Percentiles rank a stretch among this genome's conserved stretches.
These are phyloP conservation scores for Teratosphaeria gauchensis DNA, from an alignment of 2,329 filamentous ascomycete species.

Conservation along the genomic window DNA sequence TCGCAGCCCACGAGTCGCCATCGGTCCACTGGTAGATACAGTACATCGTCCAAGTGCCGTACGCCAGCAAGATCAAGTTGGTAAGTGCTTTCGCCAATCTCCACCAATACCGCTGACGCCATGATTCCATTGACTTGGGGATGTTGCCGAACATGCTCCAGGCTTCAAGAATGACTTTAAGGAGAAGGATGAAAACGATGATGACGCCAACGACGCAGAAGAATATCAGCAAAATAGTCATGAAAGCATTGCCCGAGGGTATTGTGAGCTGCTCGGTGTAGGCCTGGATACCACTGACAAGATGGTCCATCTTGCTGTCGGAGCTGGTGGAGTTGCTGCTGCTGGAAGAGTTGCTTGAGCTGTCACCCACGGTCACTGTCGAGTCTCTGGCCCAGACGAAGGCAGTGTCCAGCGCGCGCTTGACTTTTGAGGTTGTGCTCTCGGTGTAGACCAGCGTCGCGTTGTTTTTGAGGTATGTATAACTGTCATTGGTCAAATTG, in stretches of 20 bases:
- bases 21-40: slow-evolving; percentile 92
- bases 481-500: slow-evolving; percentile 71
- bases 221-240: slow-evolving; percentile 85
- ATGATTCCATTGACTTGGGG: slow-evolving; percentile 66
- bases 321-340: not conserved
- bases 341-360: slow-evolving; percentile 7
- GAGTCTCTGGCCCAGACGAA: slow-evolving; percentile 23
- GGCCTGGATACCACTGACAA: slow-evolving; percentile 67
- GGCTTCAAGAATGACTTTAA: slow-evolving; percentile 83
- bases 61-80: slow-evolving; percentile 79
- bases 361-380: slow-evolving; percentile 20
- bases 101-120: slow-evolving; percentile 95
- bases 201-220: slow-evolving; percentile 78
- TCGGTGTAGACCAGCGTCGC: slow-evolving; percentile 64
- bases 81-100: slow-evolving; percentile 82
- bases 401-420: slow-evolving; percentile 16
- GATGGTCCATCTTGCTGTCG: slow-evolving; percentile 39
- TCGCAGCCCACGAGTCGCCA: slow-evolving; percentile 91
- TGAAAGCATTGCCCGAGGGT: slow-evolving; percentile 84
- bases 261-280: slow-evolving; percentile 78
- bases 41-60: slow-evolving; percentile 91
- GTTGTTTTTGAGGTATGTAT: slow-evolving; percentile 66
- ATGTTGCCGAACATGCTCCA: slow-evolving; percentile 89
- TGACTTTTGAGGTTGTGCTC: slow-evolving; percentile 25
- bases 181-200: slow-evolving; percentile 72